Base-by-base conservation (phyloP, 805 yeast species). In the Teunomyces atbi region DNA sequence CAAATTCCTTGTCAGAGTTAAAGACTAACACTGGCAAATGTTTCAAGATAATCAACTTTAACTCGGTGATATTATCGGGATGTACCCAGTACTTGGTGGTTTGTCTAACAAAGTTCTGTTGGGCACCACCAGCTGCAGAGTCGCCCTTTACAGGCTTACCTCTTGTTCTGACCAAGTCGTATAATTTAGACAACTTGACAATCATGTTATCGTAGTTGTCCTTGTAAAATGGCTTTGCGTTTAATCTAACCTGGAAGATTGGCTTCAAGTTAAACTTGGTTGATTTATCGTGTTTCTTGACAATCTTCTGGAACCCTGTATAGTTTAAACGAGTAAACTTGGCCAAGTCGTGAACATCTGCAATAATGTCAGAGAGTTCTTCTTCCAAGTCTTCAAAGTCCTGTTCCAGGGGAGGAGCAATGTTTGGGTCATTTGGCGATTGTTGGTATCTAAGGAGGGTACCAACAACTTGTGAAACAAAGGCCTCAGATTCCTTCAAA, bases 61-160 rank as follows among this genome's bases (percentile, higher is more conserved):
- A 79, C 73, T 94, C 98, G 12, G 98, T 94, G 64, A 94, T 90
- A 66, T 94, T 92, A 68, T 94, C 98, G 2, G 97, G 97, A 62
- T 94, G 99, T 27, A 94, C 98, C 99, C 99, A 94, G 70, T 94
- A 94, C 64, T 94, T 94, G 6, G 99, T 94, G 16, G 99, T 94
- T 70, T 94, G 99, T 69, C 99, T 86, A 39, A 94, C 98, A 60
- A 94, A 94, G 72, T 94, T 94, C 68, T 94, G 99, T 76, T 91
- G 97, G 36, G 86, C 78, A 37, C 99, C 99, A 61, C 99, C 99
- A n/a, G 99, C 97, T 4, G 97, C 65, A 3, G 96, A 83, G 69
- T 94, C 99, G 53, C 98, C 98, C 59, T 82, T 79, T 33, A 89
- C 88, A 11, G 99, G 98, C 62, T 89, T 87, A 57, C 99, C 99